phyloP scores from a whole-genome alignment of 2,329 filamentous ascomycete genomes.

The Apiospora arundinis region DNA sequence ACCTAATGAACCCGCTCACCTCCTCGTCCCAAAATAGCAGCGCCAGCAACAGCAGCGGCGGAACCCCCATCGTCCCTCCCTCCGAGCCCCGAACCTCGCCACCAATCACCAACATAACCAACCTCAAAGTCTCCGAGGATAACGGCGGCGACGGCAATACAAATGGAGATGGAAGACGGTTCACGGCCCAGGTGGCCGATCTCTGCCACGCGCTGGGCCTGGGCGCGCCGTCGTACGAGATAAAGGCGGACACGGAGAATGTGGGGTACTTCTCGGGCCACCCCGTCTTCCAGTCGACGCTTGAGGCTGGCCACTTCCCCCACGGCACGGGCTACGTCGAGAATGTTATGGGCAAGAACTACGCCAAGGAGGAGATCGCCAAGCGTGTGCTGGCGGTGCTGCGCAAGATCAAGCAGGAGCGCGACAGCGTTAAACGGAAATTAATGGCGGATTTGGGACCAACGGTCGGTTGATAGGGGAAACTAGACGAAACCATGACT shows the following conservation, averaged over 20 bases:
- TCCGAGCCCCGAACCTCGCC: slow-evolving; percentile 15
- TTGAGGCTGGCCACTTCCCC: slow-evolving; percentile 25
- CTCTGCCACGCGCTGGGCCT: slow-evolving; percentile 45
- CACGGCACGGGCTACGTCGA: slow-evolving; percentile 26
- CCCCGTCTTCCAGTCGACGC: slow-evolving; percentile 38
- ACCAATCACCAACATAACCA: not conserved
- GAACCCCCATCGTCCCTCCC: not conserved
- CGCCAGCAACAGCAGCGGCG: slow-evolving; percentile 8
- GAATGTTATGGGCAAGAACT: slow-evolving; percentile 17
- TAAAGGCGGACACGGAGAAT: slow-evolving; percentile 31
- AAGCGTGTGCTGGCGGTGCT: slow-evolving; percentile 47
- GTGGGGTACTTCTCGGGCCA: slow-evolving; percentile 44
- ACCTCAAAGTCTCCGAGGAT: not conserved
- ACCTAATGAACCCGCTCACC: too few relatives aligned
- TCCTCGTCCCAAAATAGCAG: not conserved
- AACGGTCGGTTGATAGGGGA: not conserved
- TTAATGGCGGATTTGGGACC: not conserved
- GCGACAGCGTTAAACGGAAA: not conserved
- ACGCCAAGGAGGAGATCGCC: slow-evolving; percentile 47
- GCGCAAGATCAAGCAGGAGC: slow-evolving; percentile 30
- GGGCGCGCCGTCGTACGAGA: slow-evolving; percentile 42
- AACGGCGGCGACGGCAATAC: not conserved
- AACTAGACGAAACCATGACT: not conserved
- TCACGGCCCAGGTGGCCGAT: slow-evolving; percentile 34
- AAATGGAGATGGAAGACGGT: slow-evolving; percentile 24